Conservation (phyloP, 495 filamentous ascomycete genomes). For the Penicillium longicatenatum region DNA sequence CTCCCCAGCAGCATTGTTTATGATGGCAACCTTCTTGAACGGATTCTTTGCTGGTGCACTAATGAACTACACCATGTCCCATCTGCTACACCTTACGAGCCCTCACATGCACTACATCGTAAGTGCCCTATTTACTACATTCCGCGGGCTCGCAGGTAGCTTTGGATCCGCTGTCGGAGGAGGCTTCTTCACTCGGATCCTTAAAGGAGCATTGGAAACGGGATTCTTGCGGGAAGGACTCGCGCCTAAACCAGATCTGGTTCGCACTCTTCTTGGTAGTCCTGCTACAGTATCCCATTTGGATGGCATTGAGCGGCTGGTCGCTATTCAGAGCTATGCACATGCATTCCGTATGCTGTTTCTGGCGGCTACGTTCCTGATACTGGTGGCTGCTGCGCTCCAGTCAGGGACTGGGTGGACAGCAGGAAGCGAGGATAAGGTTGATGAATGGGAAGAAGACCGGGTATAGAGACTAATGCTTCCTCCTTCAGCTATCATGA, state of each 20-base stretch:
- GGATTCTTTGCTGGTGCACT: conserved; percentile 69
- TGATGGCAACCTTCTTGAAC: conserved; percentile 61
- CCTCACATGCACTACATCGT: conserved; percentile 68
- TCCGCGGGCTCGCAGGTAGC: conserved; percentile 71
- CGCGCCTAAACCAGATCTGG: conserved; percentile 50
- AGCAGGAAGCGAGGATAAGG: conserved; percentile 10
- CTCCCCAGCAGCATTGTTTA: conserved; percentile 47
- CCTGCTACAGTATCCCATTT: conserved; percentile 62
- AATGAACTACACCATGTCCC: conserved; percentile 76
- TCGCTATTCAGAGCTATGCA: conserved; percentile 68
- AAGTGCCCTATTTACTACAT: conserved; percentile 68
- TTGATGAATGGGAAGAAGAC: neutral
- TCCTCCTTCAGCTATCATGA: neutral
- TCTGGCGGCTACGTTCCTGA: conserved; percentile 55
- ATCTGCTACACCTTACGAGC: conserved; percentile 67
- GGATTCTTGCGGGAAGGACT: conserved; percentile 59
- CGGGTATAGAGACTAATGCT: neutral
- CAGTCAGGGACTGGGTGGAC: conserved; percentile 74
- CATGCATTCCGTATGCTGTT: conserved; percentile 60
- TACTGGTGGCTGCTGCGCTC: conserved; percentile 53
- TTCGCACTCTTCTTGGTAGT: conserved; percentile 66
- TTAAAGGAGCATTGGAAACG: conserved; percentile 54
- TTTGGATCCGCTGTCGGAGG: conserved; percentile 79
- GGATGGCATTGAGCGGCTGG: conserved; percentile 50
- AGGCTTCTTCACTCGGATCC: conserved; percentile 65